phyloP scores from a whole-genome alignment of 2,329 filamentous ascomycete species.

The Sporothrix pallida region DNA sequence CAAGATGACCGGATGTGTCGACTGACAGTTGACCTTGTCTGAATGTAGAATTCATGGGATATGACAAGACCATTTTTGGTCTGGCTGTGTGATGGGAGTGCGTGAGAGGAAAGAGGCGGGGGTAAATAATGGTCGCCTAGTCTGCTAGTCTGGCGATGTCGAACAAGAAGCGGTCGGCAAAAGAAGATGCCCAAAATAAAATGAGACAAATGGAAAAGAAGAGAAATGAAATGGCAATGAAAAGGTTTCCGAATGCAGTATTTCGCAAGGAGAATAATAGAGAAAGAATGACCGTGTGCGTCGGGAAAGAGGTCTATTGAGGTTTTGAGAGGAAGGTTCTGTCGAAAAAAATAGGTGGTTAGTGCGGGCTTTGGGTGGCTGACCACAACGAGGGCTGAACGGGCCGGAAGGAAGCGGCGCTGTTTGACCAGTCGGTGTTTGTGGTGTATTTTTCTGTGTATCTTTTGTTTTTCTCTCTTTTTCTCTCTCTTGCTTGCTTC shows the following conservation, averaged over 20 bases:
- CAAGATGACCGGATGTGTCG: conserved; percentile 54
- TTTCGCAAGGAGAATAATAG: background rate
- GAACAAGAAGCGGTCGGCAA: conserved; percentile 21
- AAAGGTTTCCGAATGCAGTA: background rate
- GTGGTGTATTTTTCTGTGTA: conserved; percentile 11
- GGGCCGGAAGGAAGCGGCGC: conserved; percentile 31
- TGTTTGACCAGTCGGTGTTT: conserved; percentile 19
- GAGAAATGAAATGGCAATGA: conserved; percentile 12
- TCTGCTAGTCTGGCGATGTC: conserved; percentile 22
- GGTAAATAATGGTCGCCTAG: conserved; percentile 16
- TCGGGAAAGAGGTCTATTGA: conserved; percentile 36
- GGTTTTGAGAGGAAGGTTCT: conserved; percentile 23
- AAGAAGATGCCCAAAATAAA: background rate
- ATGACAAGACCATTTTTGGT: conserved; percentile 58
- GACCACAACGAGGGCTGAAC: conserved; percentile 37
- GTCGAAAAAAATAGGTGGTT: conserved; percentile 36
- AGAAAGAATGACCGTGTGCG: conserved; percentile 13
- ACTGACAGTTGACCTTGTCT: conserved; percentile 57
- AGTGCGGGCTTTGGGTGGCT: conserved; percentile 34
- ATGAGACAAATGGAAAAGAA: conserved; percentile 12
- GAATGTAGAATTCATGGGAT: conserved; percentile 59
- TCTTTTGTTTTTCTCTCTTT: conserved; percentile 20
- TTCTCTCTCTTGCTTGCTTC: conserved; percentile 19
- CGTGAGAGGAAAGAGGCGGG: conserved; percentile 8
- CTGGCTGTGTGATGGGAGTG: conserved; percentile 30